These are phyloP conservation scores for Penicillium polonicum DNA, from an alignment of 2,329 filamentous ascomycete species.

Conservation along the genomic window DNA sequence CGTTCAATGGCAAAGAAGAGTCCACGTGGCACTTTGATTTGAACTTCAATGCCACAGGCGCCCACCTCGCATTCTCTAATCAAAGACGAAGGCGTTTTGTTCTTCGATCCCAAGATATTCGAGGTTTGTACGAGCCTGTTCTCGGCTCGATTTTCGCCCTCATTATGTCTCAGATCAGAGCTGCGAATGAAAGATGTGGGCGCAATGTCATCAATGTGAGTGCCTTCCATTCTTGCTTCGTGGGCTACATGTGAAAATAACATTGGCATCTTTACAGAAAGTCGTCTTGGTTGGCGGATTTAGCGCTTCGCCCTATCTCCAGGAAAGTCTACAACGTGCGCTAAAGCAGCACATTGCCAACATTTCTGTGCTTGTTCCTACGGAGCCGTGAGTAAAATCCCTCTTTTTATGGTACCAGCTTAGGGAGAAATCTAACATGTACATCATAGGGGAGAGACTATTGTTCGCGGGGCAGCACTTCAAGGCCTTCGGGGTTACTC, in stretches of 20 bases:
- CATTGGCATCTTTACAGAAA: neutral
- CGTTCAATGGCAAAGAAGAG: neutral
- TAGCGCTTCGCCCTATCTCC: neutral
- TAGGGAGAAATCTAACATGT: neutral
- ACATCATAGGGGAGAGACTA: neutral
- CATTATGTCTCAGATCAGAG: neutral
- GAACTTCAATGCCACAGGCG: neutral
- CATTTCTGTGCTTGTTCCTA: neutral
- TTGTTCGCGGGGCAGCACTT: neutral
- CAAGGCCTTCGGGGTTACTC: neutral
- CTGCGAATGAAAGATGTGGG: neutral
- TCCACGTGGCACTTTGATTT: neutral
- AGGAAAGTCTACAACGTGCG: neutral
- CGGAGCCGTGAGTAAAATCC: neutral
- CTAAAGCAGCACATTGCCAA: neutral
- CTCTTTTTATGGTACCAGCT: neutral
- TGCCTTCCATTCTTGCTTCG: neutral
- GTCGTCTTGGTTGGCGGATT: neutral
- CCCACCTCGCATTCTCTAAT: neutral
- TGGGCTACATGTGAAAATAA: neutral
- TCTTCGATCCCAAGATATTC: neutral
- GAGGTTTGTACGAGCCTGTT: neutral
- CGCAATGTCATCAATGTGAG: neutral
- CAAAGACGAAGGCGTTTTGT: neutral
- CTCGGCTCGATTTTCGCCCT: neutral